A percentile compares a stretch with the other conserved stretches of the same genome.
phyloP scores from a whole-genome alignment of 2,329 filamentous ascomycete genomes.

The Diaporthe caulivora region DNA sequence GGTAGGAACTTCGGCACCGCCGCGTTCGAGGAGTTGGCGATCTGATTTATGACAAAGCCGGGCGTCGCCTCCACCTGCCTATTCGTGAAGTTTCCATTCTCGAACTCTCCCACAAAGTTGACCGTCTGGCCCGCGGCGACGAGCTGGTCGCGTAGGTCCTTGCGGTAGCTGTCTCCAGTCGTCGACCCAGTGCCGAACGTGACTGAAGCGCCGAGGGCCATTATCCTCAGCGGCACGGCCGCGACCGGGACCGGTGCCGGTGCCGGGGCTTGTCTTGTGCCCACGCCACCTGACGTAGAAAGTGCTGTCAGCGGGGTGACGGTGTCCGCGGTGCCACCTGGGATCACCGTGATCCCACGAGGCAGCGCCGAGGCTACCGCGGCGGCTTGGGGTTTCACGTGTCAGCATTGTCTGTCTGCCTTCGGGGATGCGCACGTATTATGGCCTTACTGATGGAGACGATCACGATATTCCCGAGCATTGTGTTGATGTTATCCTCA shows the following conservation, averaged over 20 bases:
- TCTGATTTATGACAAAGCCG: conserved; percentile 43
- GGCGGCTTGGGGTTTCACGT: neutral
- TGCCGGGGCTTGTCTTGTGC: neutral
- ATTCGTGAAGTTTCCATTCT: conserved; percentile 43
- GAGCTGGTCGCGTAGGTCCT: conserved; percentile 42
- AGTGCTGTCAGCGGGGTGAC: conserved; percentile 22
- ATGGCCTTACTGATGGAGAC: conserved; percentile 23
- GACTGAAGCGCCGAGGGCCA: conserved; percentile 44
- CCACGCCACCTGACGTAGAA: neutral
- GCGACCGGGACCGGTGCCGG: neutral
- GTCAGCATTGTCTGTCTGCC: neutral
- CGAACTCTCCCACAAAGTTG: conserved; percentile 43
- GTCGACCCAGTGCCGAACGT: conserved; percentile 43
- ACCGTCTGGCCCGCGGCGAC: conserved; percentile 39
- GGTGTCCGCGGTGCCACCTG: conserved; percentile 4
- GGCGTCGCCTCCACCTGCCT: conserved; percentile 43
- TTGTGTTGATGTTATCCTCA: neutral
- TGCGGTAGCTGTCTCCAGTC: conserved; percentile 44
- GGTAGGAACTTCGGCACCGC: conserved; percentile 41
- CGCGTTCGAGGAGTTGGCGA: conserved; percentile 37
- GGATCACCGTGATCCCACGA: conserved; percentile 26
- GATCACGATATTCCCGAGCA: conserved; percentile 23
- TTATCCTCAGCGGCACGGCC: conserved; percentile 40
- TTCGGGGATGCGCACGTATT: neutral
- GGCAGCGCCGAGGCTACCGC: conserved; percentile 23